A percentile compares a stretch with the other conserved stretches of the same genome.
Conservation (phyloP, 345 rosid genomes). For the Microthlaspi erraticum region DNA sequence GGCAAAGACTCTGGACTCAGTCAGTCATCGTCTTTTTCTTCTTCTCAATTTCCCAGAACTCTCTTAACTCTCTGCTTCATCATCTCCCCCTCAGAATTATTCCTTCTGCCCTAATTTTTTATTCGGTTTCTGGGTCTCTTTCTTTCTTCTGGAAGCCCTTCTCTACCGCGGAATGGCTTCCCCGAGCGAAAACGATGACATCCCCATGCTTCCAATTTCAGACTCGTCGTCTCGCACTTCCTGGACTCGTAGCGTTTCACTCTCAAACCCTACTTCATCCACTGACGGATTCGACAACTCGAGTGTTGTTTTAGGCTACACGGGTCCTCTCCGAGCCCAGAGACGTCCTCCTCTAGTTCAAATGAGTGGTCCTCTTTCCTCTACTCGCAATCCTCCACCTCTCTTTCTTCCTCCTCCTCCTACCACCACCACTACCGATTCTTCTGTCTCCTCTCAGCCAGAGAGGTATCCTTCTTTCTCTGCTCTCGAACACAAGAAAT, state of each 20-base stretch:
- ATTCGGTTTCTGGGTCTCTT: neutral
- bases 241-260: conserved; percentile 66
- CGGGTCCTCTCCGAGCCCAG: conserved; percentile 81
- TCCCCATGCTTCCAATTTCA: conserved; percentile 67
- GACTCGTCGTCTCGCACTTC: conserved; percentile 44
- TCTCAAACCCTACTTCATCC: conserved; percentile 56
- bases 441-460: conserved; percentile 36
- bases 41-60: neutral
- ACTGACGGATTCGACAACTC: conserved; percentile 55
- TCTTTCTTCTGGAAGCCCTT: neutral
- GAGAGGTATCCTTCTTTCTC: conserved; percentile 52
- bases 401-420: conserved; percentile 39
- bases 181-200: conserved; percentile 57
- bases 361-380: conserved; percentile 73
- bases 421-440: conserved; percentile 32
- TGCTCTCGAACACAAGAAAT: conserved; percentile 50
- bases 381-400: conserved; percentile 47
- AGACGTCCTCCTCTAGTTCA: conserved; percentile 58
- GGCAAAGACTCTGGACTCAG: neutral
- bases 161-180: conserved; percentile 13
- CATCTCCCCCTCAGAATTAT: neutral
- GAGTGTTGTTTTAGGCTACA: conserved; percentile 59
- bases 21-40: conserved; percentile 18
- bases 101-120: neutral
- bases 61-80: conserved; percentile 2